Conservation (phyloP, 202 grass and related monocot species). For the Schoenoplectus tabernaemontani region DNA sequence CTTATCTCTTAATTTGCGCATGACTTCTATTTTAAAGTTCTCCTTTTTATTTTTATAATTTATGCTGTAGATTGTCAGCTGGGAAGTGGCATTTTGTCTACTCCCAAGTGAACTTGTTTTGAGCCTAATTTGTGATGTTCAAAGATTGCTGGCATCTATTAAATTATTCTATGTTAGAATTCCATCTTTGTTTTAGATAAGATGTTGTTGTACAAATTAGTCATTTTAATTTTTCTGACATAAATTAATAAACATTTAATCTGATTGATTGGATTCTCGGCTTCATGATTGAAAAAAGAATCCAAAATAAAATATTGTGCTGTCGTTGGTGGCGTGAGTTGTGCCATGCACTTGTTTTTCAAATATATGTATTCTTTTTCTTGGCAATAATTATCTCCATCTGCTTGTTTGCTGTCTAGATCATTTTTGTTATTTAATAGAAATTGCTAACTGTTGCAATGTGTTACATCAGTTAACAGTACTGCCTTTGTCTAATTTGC, state of each 20-base stretch:
- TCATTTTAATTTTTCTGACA: background rate
- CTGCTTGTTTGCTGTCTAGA: background rate
- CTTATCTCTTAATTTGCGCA: slow-evolving; percentile 4
- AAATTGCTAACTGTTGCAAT: background rate
- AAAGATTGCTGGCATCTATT: slow-evolving; percentile 16
- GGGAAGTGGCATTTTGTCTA: background rate
- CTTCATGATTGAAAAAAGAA: background rate
- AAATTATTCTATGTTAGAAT: slow-evolving; percentile 18
- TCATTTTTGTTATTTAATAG: background rate
- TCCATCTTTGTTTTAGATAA: slow-evolving; percentile 1
- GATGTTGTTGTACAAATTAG: background rate
- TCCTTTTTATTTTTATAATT: background rate
- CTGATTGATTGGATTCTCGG: slow-evolving; percentile 5
- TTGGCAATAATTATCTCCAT: background rate
- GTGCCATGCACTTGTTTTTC: background rate
- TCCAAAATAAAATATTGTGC: background rate
- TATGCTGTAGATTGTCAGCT: slow-evolving; percentile 10
- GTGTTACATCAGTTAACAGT: background rate
- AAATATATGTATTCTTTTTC: background rate
- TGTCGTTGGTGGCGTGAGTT: background rate
- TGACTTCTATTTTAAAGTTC: background rate
- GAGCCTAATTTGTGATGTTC: slow-evolving; percentile 15
- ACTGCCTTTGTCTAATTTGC: background rate
- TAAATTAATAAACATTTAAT: slow-evolving; percentile 1
- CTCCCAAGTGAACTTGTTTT: slow-evolving; percentile 10